Evolutionary conservation across 805 yeast species (phyloP).

Genomic region (Kluyveromyces dobzhanskii): DNA sequence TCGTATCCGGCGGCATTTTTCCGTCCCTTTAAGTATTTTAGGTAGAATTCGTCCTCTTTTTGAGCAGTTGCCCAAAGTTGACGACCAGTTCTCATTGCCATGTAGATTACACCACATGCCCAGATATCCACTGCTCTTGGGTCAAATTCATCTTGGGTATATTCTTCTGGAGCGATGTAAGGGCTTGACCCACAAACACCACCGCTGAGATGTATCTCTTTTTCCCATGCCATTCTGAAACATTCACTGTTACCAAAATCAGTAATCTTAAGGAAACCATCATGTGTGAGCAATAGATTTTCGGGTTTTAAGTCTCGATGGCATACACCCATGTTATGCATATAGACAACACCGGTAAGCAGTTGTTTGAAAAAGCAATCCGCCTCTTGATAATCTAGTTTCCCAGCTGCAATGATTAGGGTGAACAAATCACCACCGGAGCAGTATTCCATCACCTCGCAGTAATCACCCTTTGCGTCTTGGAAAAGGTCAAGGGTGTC

Average conservation of each 20-base stretch:
- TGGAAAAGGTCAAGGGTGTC: slow-evolving; percentile 67
- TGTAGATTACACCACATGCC: slow-evolving; percentile 89
- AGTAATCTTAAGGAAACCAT: slow-evolving; percentile 70
- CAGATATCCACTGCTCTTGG: slow-evolving; percentile 79
- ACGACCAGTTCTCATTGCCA: slow-evolving; percentile 92
- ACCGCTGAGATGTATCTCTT: slow-evolving; percentile 54
- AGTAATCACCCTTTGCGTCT: slow-evolving; percentile 75
- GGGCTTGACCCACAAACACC: slow-evolving; percentile 85
- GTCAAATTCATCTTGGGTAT: slow-evolving; percentile 56
- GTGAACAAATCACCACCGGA: slow-evolving; percentile 77
- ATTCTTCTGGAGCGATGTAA: slow-evolving; percentile 87
- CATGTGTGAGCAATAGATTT: slow-evolving; percentile 67
- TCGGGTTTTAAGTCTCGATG: slow-evolving; percentile 96
- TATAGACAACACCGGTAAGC: slow-evolving; percentile 74
- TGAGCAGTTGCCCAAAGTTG: slow-evolving; percentile 86
- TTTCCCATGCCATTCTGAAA: slow-evolving; percentile 79
- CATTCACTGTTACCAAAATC: slow-evolving; percentile 87
- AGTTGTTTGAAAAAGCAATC: slow-evolving; percentile 87
- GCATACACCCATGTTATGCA: slow-evolving; percentile 84
- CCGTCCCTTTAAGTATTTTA: slow-evolving; percentile 65
- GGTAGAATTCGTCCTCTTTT: slow-evolving; percentile 71
- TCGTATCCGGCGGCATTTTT: slow-evolving; percentile 81
- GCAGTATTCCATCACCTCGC: slow-evolving; percentile 82
- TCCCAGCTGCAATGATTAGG: slow-evolving; percentile 66
- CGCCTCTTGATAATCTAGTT: slow-evolving; percentile 72